These are phyloP conservation scores for Drechslerella coelobrocha DNA, from an alignment of 2,329 filamentous ascomycete genomes.

Conservation along the genomic window DNA sequence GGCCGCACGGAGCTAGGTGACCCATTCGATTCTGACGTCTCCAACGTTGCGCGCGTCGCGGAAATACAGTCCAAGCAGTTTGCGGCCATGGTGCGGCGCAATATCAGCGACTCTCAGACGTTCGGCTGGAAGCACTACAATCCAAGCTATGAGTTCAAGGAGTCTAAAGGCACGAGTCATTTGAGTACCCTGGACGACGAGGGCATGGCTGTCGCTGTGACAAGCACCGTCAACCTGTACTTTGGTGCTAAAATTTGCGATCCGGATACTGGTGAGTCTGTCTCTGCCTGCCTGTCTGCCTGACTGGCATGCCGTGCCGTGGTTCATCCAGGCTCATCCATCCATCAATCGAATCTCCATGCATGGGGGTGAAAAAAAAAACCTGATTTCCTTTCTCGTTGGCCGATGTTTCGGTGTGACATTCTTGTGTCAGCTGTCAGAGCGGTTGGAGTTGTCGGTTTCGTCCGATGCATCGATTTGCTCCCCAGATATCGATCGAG, in stretches of 20 bases:
- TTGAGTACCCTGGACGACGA: conserved; percentile 52
- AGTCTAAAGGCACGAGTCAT: conserved; percentile 54
- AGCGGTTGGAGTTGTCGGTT: conserved; percentile 49
- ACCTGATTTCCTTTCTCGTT: background rate
- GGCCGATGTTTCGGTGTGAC: conserved; percentile 20
- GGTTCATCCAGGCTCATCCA: background rate
- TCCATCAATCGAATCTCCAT: too few relatives aligned
- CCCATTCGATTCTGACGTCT: conserved; percentile 52
- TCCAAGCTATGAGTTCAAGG: conserved; percentile 53
- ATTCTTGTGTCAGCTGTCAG: conserved; percentile 36
- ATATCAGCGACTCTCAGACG: conserved; percentile 53
- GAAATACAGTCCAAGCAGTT: conserved; percentile 53
- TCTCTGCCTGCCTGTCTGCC: background rate
- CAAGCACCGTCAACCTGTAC: conserved; percentile 55
- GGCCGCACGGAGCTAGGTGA: conserved; percentile 55
- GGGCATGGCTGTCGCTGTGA: conserved; percentile 54
- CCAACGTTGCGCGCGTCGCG: conserved; percentile 51
- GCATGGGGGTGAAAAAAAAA: background rate
- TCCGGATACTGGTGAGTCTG: conserved; percentile 51
- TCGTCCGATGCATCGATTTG: conserved; percentile 18
- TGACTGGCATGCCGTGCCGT: background rate
- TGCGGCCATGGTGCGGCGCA: conserved; percentile 51
- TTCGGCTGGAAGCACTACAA: conserved; percentile 55
- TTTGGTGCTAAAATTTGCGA: conserved; percentile 54
- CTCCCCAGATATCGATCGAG: conserved; percentile 23